A percentile compares a stretch with the other conserved stretches of the same genome.
phyloP scores from a whole-genome alignment of 2,329 filamentous ascomycete species.

The Apiospora malaysiana region DNA sequence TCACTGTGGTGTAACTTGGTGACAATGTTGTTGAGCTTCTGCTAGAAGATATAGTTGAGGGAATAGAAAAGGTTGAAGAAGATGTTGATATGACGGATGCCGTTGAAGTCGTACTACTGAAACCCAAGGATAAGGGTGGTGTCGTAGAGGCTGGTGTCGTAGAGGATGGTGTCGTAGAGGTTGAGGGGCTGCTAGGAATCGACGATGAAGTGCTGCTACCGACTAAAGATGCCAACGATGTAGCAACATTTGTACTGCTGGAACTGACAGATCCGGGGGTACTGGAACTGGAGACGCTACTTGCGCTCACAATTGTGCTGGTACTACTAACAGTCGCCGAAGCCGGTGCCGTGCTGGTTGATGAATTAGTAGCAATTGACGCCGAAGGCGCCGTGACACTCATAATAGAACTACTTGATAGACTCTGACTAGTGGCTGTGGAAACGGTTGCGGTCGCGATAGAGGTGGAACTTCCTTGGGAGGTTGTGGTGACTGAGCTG shows the following conservation, averaged over 20 bases:
- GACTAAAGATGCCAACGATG: not conserved
- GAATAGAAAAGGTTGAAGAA: not conserved
- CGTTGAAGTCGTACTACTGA: not conserved
- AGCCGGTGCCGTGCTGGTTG: not conserved
- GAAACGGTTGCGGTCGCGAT: not conserved
- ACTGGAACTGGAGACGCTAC: not conserved
- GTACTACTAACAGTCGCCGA: not conserved
- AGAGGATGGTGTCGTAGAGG: not conserved
- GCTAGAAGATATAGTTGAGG: not conserved
- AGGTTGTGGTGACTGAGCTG: not conserved
- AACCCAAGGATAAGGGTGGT: not conserved
- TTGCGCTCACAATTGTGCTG: not conserved
- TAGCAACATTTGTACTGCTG: not conserved
- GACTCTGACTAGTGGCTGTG: not conserved
- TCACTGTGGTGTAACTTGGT: conserved; percentile 4
- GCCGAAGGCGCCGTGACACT: not conserved
- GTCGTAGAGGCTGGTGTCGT: not conserved
- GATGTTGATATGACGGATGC: not conserved
- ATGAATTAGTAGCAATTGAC: not conserved
- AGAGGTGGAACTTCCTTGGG: not conserved
- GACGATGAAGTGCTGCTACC: not conserved
- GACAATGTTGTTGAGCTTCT: conserved; percentile 1
- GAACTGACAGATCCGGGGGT: not conserved
- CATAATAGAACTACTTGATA: not conserved
- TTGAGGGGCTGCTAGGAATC: no score